These are phyloP conservation scores for Dipodascopsis uninucleata DNA, from an alignment of 805 yeast genomes.

Conservation along the genomic window DNA sequence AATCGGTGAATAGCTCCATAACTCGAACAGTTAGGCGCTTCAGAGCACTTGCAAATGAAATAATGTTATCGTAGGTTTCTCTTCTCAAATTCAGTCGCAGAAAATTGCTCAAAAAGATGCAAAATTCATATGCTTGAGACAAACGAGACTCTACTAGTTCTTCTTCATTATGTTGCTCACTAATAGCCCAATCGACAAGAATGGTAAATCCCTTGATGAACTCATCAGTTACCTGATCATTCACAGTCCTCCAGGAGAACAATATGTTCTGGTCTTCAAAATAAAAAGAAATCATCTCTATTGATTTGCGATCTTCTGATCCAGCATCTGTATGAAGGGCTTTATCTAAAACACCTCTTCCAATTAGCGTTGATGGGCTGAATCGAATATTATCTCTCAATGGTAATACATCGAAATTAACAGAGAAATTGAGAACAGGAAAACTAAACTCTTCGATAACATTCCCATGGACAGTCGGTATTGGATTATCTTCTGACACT, in stretches of 20 bases:
- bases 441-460: constrained; percentile 14
- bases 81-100: constrained; percentile 2
- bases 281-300: constrained; percentile 1
- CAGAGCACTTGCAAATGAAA: constrained; percentile 8
- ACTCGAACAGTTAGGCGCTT: constrained; percentile 15
- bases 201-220: constrained; percentile 6
- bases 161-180: constrained; percentile 15
- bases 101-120: constrained; percentile 11
- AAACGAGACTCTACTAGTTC: constrained; percentile 1
- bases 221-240: constrained; percentile 6
- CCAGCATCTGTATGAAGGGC: constrained; percentile 7
- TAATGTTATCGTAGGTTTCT: constrained; percentile 9
- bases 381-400: constrained; percentile 16
- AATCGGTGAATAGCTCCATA: constrained; percentile 18
- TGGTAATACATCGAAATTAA: constrained; percentile 25
- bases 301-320: background rate
- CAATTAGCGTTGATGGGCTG: constrained; percentile 17
- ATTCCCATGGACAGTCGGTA: background rate
- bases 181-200: constrained; percentile 20
- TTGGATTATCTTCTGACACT: background rate
- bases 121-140: constrained; percentile 18
- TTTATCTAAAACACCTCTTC: constrained; percentile 14
- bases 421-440: constrained; percentile 19
- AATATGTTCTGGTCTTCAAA: constrained; percentile 1
- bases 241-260: constrained; percentile 11